Base-by-base conservation (phyloP, 225 moss, liverwort and hornwort genomes). In the Bryum argenteum region DNA sequence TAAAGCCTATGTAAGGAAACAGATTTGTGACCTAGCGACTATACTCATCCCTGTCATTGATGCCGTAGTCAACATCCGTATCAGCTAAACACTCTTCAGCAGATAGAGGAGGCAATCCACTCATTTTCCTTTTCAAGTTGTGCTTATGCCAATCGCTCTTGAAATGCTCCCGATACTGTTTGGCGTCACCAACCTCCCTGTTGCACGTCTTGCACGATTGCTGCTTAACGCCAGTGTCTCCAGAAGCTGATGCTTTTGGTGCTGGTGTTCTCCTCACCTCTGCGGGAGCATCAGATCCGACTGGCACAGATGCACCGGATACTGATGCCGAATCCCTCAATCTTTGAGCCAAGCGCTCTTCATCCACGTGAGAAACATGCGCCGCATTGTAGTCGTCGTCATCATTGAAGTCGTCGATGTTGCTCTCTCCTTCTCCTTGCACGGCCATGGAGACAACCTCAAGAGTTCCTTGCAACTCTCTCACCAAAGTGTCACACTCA, bases 121-220 rank as follows among this genome's bases (percentile, higher is more conserved):
- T 64, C 77, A 88, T 88, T 79, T 94, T 98, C 77, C 98, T 89
- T 73, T 94, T 94, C 84, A 98, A 60, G 62, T 98, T 98, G 83
- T 98, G 98, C 77, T 94, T 98, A 77, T 98, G 98, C 98, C 98
- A 98, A 64, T 98, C 94, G 54, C 85, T 92, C 78, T 98, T 98
- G 50, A 98, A 98, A 77, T 98, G 98, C 63, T 98, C 98, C 11
- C 98, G 90, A 73, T 94, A 98, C 61, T 98, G 91, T 84, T 90
- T 94, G 53, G 89, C 89, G 76, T 98, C 94, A 23, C 98, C 94
- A 26, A 98, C 98, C 78, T 92, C 91, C 28, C 85, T 85, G 69
- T 73, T 83, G 82, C 98, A 98, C 37, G 94, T 94, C 81, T 92
- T 98, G 85, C 98, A 98, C 41, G 75, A 85, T 73, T 92, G 94